A percentile compares a stretch with the other conserved stretches of the same genome.
These are phyloP conservation scores for Cardiosporidium cionae DNA, from an alignment of 169 alveolate genomes.

Conservation along the genomic window DNA sequence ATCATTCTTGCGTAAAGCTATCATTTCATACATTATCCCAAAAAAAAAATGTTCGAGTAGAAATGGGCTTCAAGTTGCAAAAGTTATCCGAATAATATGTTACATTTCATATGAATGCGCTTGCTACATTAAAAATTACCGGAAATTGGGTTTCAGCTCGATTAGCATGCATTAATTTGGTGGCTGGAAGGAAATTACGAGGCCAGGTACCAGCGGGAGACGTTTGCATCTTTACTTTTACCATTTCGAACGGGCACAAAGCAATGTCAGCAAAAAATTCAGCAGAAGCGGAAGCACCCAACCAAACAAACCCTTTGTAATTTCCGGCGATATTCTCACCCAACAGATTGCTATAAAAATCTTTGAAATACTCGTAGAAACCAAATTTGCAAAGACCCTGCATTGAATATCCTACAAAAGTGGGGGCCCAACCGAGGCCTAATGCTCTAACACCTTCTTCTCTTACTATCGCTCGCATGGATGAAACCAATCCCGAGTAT, in stretches of 20 bases:
- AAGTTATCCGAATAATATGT: no score
- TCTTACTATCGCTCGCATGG: constrained; percentile 52
- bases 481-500: constrained; percentile 65
- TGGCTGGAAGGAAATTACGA: constrained; percentile 57
- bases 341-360: constrained; percentile 65
- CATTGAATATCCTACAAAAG: constrained; percentile 89
- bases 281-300: constrained; percentile 95
- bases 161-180: constrained; percentile 56
- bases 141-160: constrained; percentile 73
- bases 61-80: no score
- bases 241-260: constrained; percentile 95
- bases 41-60: no score
- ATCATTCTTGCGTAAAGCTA: not conserved
- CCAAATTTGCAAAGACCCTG: constrained; percentile 98
- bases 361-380: constrained; percentile 94
- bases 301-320: constrained; percentile 84
- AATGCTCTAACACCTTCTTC: constrained; percentile 85
- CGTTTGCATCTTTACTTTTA: constrained; percentile 89
- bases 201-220: constrained; percentile 73
- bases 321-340: constrained; percentile 60
- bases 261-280: constrained; percentile 94
- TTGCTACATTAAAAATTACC: constrained; percentile 17
- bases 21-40: not conserved
- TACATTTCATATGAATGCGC: no score
- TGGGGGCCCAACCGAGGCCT: constrained; percentile 94